Evolutionary conservation across 1,284 basidiomycete species (phyloP), one percentile per base, ranked within the genome.

Genomic region (Leccinum angustisporum): DNA sequence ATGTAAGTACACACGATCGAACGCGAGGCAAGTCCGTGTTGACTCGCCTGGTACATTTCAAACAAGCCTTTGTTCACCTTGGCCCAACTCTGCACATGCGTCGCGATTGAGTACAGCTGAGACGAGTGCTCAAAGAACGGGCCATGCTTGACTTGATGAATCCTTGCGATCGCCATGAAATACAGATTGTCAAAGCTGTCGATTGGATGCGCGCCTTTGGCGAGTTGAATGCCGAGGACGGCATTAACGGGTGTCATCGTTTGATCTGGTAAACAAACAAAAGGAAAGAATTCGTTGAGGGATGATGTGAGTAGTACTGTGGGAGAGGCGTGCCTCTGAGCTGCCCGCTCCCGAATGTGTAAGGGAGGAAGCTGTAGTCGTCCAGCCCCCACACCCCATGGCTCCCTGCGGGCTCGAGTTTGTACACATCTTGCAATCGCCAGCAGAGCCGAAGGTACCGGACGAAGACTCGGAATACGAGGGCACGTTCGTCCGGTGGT

Each of bases 361-460:
- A 98, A 27, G 91, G 89, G 27, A 97, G 80, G 77, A 97, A 97
- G 58, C 85, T 87, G 65, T 91, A 97, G 74, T 99, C 97, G 73
- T 99, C 95, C 38, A 99, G 79, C 0, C 97, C 97, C 97, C 97
- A 99, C 0, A 98, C 97, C 8, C 97, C 97, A 71, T 99, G 97
- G 65, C 92, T 95, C 3, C 97, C 97, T 0, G 97, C 97, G 4
- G 97, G 97, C 76, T 99, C 97, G 7, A 99, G 86, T 53, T 83
- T 86, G 74, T 98, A 99, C 27, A 87, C 85, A 68, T 94, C 91
- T 72, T 99, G 97, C 34, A 98, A 80, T 57, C 83, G 83, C 86
- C 94, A 96, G 65, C 90, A 93, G 30, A 97, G 80, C 46, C 84
- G 81, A 53, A 97, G 78, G 72, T 98, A 99, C 27, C 91, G 83